Evolutionary conservation across 352 stramenopile genomes (phyloP).

Genomic region (Phytophthora crassamura): DNA sequence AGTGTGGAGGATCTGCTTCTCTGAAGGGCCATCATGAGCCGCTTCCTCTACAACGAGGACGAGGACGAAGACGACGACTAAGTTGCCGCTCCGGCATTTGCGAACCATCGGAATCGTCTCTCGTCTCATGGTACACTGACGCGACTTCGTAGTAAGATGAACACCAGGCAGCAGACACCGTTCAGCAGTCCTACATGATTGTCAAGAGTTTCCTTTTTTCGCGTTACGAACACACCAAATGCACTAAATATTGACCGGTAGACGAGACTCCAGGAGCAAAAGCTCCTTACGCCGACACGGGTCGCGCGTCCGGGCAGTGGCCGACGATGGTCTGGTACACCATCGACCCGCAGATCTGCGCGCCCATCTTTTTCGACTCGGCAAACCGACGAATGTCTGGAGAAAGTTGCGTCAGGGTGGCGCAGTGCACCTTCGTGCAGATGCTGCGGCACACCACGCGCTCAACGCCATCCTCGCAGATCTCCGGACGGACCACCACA

Average conservation of each 20-base stretch:
- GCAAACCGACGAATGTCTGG: slow-evolving; percentile 35
- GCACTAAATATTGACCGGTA: slow-evolving; percentile 35
- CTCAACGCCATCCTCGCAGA: slow-evolving; percentile 43
- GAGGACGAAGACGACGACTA: neutral
- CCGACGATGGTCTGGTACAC: slow-evolving; percentile 43
- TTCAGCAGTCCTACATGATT: too few relatives aligned
- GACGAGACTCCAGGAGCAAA: neutral
- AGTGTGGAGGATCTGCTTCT: neutral
- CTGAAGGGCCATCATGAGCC: neutral
- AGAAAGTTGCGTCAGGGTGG: slow-evolving; percentile 23
- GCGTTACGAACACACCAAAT: slow-evolving; percentile 14
- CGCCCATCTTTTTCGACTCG: slow-evolving; percentile 42
- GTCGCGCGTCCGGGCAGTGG: slow-evolving; percentile 32
- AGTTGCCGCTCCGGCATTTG: too few relatives aligned
- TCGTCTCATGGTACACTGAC: too few relatives aligned
- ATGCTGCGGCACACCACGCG: slow-evolving; percentile 44
- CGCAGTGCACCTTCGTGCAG: slow-evolving; percentile 46
- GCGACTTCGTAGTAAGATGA: too few relatives aligned
- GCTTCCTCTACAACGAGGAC: neutral
- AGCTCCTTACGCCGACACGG: slow-evolving; percentile 26
- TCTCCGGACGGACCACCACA: slow-evolving; percentile 39
- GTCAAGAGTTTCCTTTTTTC: slow-evolving; percentile 2
- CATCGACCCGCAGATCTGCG: slow-evolving; percentile 38
- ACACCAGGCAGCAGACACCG: too few relatives aligned
- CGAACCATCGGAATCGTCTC: too few relatives aligned